A percentile compares a stretch with the other conserved stretches of the same genome.
Evolutionary conservation across 495 filamentous ascomycete genomes (phyloP).

Genomic region (Xylaria flabelliformis): DNA sequence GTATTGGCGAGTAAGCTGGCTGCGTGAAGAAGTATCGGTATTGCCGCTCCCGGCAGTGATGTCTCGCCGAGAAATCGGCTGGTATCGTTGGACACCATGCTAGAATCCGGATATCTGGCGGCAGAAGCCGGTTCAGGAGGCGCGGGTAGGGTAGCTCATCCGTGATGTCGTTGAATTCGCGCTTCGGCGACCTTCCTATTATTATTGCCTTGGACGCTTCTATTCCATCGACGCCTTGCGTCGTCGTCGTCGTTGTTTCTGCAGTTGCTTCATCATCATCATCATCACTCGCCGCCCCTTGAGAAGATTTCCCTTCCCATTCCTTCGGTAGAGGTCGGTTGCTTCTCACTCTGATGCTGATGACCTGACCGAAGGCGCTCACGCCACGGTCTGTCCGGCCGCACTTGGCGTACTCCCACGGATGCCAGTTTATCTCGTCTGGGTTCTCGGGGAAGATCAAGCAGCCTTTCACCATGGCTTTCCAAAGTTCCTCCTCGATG

Average conservation of each 20-base stretch:
- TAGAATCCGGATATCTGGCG: constrained; percentile 84
- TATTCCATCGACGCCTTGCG: constrained; percentile 24
- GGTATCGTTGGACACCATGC: constrained; percentile 92
- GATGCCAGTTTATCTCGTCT: constrained; percentile 70
- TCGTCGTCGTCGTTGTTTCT: constrained; percentile 8
- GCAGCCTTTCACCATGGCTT: constrained; percentile 78
- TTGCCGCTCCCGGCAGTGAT: constrained; percentile 84
- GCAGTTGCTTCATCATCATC: not conserved
- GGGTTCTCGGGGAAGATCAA: constrained; percentile 75
- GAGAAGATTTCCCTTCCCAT: not conserved
- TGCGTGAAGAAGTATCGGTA: constrained; percentile 99
- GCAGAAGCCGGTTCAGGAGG: constrained; percentile 84
- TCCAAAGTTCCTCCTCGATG: constrained; percentile 91
- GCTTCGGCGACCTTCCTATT: constrained; percentile 33
- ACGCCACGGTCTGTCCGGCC: constrained; percentile 92
- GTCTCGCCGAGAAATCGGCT: constrained; percentile 83
- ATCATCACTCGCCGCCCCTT: no score
- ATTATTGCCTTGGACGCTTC: constrained; percentile 10
- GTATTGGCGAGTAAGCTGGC: constrained; percentile 75
- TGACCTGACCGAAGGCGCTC: constrained; percentile 95
- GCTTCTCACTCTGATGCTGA: constrained; percentile 81
- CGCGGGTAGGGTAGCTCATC: constrained; percentile 86
- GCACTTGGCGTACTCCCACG: constrained; percentile 90
- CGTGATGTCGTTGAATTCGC: constrained; percentile 70
- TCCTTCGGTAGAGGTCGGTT: constrained; percentile 61